Evolutionary conservation across 2,329 filamentous ascomycete species (phyloP).

Genomic region (Madurella mycetomatis): DNA sequence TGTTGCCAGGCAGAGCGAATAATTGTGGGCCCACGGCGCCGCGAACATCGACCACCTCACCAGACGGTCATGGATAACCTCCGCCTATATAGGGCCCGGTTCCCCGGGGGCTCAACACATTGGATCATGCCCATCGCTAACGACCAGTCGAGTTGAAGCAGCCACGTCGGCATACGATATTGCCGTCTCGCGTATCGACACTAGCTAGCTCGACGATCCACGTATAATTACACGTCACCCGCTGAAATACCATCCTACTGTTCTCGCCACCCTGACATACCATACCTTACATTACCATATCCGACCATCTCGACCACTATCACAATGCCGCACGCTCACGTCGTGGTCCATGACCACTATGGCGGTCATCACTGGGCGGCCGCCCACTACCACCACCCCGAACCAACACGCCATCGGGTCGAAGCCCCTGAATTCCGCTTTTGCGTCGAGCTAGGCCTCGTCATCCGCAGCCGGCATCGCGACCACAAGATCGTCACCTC

Average conservation of each 20-base stretch:
- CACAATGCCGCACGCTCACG: slow-evolving; percentile 18
- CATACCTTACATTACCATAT: background rate
- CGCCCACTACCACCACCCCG: background rate
- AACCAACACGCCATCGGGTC: background rate
- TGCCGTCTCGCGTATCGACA: too few relatives aligned
- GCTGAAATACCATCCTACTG: background rate
- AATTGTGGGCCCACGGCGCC: background rate
- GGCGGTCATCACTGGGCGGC: background rate
- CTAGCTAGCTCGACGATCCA: too few relatives aligned
- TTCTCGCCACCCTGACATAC: background rate
- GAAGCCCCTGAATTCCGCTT: slow-evolving; percentile 23
- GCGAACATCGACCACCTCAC: background rate
- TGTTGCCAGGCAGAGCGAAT: slow-evolving; percentile 10
- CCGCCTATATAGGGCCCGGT: slow-evolving; percentile 8
- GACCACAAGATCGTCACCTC: slow-evolving; percentile 15
- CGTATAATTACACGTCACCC: background rate
- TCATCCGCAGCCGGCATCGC: slow-evolving; percentile 23
- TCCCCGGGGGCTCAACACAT: background rate
- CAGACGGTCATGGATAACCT: slow-evolving; percentile 2
- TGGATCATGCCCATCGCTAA: background rate
- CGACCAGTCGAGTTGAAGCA: background rate
- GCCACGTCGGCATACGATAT: background rate
- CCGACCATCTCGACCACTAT: background rate
- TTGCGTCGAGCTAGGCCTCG: slow-evolving; percentile 23
- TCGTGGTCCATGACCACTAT: background rate